A percentile compares a stretch with the other conserved stretches of the same genome.
Evolutionary conservation across 2,329 filamentous ascomycete species (phyloP).

Genomic region (Beauveria medogensis): DNA sequence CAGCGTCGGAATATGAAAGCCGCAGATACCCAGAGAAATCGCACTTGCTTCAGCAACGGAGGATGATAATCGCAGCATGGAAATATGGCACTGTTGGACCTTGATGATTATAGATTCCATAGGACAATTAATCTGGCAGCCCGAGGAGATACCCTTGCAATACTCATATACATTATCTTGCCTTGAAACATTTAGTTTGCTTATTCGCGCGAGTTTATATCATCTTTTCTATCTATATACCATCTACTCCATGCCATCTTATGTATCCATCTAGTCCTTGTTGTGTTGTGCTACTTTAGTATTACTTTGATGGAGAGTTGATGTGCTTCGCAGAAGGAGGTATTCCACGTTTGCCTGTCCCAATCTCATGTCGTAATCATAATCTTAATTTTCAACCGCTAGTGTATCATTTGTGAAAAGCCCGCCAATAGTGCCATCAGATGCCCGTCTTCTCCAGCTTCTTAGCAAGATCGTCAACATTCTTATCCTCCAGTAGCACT

Average conservation of each 20-base stretch:
- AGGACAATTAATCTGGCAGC: not conserved
- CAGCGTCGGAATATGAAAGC: conserved; percentile 2
- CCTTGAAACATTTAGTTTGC: not conserved
- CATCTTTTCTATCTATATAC: not conserved
- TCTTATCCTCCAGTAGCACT: conserved; percentile 62
- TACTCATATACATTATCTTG: not conserved
- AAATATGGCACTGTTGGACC: not conserved
- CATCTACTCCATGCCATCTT: too few species aligned
- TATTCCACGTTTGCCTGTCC: not conserved
- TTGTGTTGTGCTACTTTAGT: too few species aligned
- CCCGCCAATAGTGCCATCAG: conserved; percentile 21
- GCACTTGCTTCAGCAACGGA: not conserved
- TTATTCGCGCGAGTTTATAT: not conserved
- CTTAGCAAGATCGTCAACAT: conserved; percentile 73
- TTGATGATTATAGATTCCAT: not conserved
- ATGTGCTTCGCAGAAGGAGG: not conserved
- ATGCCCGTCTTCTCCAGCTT: conserved; percentile 63
- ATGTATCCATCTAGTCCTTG: too few species aligned
- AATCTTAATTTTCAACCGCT: conserved; percentile 12
- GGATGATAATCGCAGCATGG: not conserved
- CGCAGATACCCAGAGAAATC: conserved; percentile 7
- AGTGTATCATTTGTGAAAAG: conserved; percentile 20
- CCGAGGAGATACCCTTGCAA: not conserved
- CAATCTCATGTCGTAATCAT: conserved; percentile 10
- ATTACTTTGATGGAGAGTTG: too few species aligned